phyloP scores from a whole-genome alignment of 2,329 filamentous ascomycete genomes.

The Allantophomopsis cytisporea region DNA sequence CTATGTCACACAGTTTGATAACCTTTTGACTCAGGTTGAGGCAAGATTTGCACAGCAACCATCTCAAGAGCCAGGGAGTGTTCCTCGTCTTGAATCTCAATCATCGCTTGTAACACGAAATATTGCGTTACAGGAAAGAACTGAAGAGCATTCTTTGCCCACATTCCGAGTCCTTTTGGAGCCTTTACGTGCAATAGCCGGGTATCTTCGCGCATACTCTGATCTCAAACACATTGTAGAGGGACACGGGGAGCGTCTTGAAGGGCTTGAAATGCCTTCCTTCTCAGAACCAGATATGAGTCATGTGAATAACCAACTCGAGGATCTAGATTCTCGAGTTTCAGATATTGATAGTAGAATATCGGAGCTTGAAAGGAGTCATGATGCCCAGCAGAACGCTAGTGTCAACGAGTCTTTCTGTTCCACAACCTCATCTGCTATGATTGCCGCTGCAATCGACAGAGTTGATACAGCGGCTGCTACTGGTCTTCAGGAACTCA shows the following conservation, averaged over 20 bases:
- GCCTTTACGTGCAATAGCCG: slow-evolving; percentile 2
- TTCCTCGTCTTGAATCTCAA: not conserved
- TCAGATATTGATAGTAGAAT: slow-evolving; percentile 54
- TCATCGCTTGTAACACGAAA: not conserved
- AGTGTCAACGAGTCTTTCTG: slow-evolving; percentile 3
- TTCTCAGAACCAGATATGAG: slow-evolving; percentile 55
- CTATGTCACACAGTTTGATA: not conserved
- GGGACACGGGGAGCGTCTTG: slow-evolving; percentile 50
- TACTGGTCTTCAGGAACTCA: slow-evolving; percentile 16
- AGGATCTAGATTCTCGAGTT: slow-evolving; percentile 51
- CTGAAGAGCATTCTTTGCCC: not conserved
- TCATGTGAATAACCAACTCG: slow-evolving; percentile 54
- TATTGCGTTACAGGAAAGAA: not conserved
- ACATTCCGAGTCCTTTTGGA: slow-evolving; percentile 1
- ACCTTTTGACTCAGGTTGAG: not conserved
- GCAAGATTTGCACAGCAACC: not conserved
- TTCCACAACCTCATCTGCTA: slow-evolving; percentile 22
- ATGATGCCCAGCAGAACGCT: slow-evolving; percentile 26
- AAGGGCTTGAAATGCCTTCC: slow-evolving; percentile 55
- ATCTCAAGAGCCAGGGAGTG: not conserved
- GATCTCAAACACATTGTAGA: slow-evolving; percentile 26
- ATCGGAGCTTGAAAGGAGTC: slow-evolving; percentile 41
- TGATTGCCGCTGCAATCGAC: slow-evolving; percentile 19
- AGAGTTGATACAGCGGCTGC: slow-evolving; percentile 5
- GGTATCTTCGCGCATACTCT: slow-evolving; percentile 2